These are phyloP conservation scores for Baudoinia panamericana DNA, from an alignment of 495 filamentous ascomycete species.

Conservation along the genomic window DNA sequence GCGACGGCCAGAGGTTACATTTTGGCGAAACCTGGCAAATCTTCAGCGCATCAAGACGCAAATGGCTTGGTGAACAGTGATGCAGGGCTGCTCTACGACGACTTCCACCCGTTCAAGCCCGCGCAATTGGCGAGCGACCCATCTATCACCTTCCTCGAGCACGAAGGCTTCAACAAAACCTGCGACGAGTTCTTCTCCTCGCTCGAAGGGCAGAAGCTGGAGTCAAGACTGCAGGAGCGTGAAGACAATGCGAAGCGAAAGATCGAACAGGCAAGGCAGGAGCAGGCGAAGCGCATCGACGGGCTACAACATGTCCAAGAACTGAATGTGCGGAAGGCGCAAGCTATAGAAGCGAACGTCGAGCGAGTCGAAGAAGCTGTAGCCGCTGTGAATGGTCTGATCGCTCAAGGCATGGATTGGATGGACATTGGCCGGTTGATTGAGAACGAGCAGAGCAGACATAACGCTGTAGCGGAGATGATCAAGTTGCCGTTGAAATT, in stretches of 20 bases:
- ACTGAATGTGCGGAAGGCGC: constrained; percentile 76
- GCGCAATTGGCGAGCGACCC: constrained; percentile 63
- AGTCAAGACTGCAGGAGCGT: constrained; percentile 65
- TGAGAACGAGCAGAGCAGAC: constrained; percentile 64
- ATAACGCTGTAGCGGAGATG: constrained; percentile 74
- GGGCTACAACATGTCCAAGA: constrained; percentile 67
- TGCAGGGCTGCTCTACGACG: constrained; percentile 61
- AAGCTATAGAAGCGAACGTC: constrained; percentile 76
- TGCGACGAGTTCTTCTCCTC: constrained; percentile 96
- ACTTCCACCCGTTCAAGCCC: constrained; percentile 89
- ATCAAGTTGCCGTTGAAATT: constrained; percentile 84
- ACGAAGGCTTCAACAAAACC: constrained; percentile 77
- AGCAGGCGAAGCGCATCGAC: constrained; percentile 72
- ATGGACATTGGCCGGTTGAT: constrained; percentile 75
- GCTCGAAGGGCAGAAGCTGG: constrained; percentile 82
- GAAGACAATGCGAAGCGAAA: constrained; percentile 71
- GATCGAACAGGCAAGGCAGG: constrained; percentile 63
- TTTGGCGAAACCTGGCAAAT: constrained; percentile 48
- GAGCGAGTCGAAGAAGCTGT: constrained; percentile 84
- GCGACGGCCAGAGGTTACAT: constrained; percentile 67
- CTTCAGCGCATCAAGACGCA: constrained; percentile 22
- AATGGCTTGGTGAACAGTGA: constrained; percentile 18
- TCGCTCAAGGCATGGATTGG: constrained; percentile 95
- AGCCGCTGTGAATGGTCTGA: constrained; percentile 74
- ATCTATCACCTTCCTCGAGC: constrained; percentile 51